Base-by-base conservation (phyloP, 345 rosid genomes). In the Euphorbia pulcherrima region DNA sequence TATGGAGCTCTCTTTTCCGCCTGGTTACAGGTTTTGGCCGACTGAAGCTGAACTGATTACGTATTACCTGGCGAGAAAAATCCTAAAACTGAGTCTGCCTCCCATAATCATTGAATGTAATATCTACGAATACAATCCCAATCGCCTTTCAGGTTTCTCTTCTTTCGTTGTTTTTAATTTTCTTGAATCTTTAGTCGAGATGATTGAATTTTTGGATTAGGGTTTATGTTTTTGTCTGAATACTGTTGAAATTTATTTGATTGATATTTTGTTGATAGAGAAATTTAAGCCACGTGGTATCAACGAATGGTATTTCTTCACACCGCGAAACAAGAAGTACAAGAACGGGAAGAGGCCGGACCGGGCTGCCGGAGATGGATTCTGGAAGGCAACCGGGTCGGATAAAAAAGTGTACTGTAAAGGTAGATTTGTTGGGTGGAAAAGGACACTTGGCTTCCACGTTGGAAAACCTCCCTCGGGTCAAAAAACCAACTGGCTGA, bases 401-500 rank as follows among this genome's bases (percentile, higher is more conserved):
- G 74, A 75, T 1, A 58, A 21, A 29, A 0, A 0, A 0, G 54
- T 69, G 2, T 13, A 1, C 4, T 1, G 10, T 8, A 17, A 20
- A 0, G 40, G 27, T 21, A 20, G 1, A 17, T 29, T 21, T 20
- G 33, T 73, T 39, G 78, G 73, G 30, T 27, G 0, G 0, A 75
- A 27, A 37, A 75, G 41, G 18, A 35, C 78, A 1, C 66, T 75
- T 5, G 78, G 69, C 21, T 75, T 33, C 18, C 64, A 64, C 48
- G 17, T 14, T 2, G 74, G 78, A 8, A 69, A 55, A 35, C 37
- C 74, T 35, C 74, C 65, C 1, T 47, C 2, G 33, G 70, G 74
- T 13, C 39, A 33, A n/a, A 75, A 75, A 60, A 75, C 78, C 35
- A 23, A 75, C 26, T 75, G 78, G 78, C 69, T 75, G 1, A 75